phyloP scores from a whole-genome alignment of 2,329 filamentous ascomycete genomes.

The Nemania sp. region DNA sequence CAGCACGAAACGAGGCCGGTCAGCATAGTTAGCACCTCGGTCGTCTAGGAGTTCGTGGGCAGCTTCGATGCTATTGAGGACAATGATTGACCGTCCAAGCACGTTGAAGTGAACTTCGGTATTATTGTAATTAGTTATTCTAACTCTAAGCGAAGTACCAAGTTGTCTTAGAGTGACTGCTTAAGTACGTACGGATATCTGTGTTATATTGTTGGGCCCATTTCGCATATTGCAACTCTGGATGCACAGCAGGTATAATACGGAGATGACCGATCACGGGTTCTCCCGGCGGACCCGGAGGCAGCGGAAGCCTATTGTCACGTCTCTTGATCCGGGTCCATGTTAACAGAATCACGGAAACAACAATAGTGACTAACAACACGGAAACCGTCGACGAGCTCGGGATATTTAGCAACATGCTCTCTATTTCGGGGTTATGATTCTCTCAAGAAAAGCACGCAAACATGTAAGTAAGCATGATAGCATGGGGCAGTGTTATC shows the following conservation, averaged over 20 bases:
- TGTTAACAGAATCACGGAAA: background rate
- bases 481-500: background rate
- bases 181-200: conserved; percentile 39
- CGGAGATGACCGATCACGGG: conserved; percentile 42
- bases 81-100: conserved; percentile 55
- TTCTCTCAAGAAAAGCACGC: background rate
- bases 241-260: conserved; percentile 38
- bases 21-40: conserved; percentile 58
- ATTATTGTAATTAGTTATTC: background rate
- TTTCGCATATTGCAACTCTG: conserved; percentile 32
- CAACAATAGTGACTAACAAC: background rate
- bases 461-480: no score
- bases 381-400: background rate
- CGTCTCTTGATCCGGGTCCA: background rate
- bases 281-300: conserved; percentile 40
- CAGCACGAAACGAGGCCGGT: conserved; percentile 58
- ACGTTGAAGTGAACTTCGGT: conserved; percentile 45
- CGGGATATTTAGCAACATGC: background rate
- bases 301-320: conserved; percentile 16
- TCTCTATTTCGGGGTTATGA: background rate
- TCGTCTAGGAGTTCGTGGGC: conserved; percentile 60
- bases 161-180: background rate
- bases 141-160: background rate
- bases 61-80: conserved; percentile 58
- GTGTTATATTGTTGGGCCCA: conserved; percentile 38